Conservation (phyloP, 495 filamentous ascomycete genomes). For the Penicillium herquei region DNA sequence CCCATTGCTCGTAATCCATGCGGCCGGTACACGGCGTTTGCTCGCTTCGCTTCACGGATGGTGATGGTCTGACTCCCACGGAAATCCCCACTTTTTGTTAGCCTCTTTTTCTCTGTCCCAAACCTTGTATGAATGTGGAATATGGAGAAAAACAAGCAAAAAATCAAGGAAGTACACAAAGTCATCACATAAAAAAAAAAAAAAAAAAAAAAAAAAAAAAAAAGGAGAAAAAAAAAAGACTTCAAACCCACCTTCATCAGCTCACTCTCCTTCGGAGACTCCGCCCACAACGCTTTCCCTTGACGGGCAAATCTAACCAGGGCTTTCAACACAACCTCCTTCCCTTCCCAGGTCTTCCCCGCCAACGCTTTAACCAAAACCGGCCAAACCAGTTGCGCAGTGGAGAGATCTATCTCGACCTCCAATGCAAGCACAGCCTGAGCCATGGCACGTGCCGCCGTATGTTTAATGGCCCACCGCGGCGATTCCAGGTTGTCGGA, state of each 20-base stretch:
- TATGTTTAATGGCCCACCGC: slow-evolving; percentile 87
- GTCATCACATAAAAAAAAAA: neutral
- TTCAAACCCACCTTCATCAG: slow-evolving; percentile 52
- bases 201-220: neutral
- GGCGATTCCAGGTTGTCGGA: slow-evolving; percentile 67
- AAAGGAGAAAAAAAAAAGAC: no score
- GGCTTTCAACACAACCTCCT: slow-evolving; percentile 85
- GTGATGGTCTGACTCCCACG: slow-evolving; percentile 51
- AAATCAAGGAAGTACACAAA: neutral
- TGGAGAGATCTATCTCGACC: slow-evolving; percentile 51
- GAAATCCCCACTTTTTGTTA: slow-evolving; percentile 1
- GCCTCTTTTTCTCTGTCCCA: neutral
- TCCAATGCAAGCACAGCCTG: slow-evolving; percentile 65
- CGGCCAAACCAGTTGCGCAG: slow-evolving; percentile 72
- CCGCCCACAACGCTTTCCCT: slow-evolving; percentile 56
- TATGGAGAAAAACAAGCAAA: slow-evolving; percentile 8
- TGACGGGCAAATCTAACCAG: slow-evolving; percentile 73
- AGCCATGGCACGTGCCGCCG: slow-evolving; percentile 74
- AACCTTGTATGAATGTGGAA: neutral
- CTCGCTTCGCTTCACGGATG: slow-evolving; percentile 84
- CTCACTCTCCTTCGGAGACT: slow-evolving; percentile 43
- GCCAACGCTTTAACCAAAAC: slow-evolving; percentile 73
- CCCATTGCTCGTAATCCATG: slow-evolving; percentile 72
- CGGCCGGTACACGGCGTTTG: slow-evolving; percentile 76
- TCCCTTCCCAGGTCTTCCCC: slow-evolving; percentile 91